A percentile compares a stretch with the other conserved stretches of the same genome.
These are phyloP conservation scores for Pseudognaphalium luteoalbum DNA, from an alignment of 129 eudicot species.

Conservation along the genomic window DNA sequence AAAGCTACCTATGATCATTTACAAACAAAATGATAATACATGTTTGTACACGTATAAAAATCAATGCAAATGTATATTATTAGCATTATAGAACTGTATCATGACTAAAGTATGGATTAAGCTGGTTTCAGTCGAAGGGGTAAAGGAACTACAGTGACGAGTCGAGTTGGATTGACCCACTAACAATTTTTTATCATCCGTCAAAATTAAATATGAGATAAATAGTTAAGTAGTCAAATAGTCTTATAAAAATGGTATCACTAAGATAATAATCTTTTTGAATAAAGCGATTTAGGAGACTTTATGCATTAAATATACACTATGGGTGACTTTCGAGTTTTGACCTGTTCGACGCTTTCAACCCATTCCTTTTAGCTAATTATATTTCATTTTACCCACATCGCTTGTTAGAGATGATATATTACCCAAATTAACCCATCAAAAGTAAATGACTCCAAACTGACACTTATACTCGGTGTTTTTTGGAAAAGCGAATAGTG, in stretches of 20 bases:
- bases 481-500: background rate
- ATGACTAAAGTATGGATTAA: background rate
- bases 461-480: background rate
- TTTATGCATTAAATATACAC: background rate
- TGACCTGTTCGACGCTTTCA: background rate
- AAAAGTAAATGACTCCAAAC: background rate
- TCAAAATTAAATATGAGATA: too few species aligned
- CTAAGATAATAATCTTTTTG: background rate
- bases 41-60: background rate
- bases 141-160: background rate
- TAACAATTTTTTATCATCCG: background rate
- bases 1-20: constrained; percentile 57
- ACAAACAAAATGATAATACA: constrained; percentile 5
- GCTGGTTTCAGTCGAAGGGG: background rate
- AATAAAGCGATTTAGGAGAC: background rate
- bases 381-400: background rate
- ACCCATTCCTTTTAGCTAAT: background rate
- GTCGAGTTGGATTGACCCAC: background rate
- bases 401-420: background rate
- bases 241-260: background rate
- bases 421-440: background rate
- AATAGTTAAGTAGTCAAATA: background rate
- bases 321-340: background rate
- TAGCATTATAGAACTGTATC: constrained; percentile 3
- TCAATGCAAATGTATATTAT: background rate